Percentiles rank a stretch among this genome's conserved stretches.
Evolutionary conservation across 306 rosid genomes (phyloP).

Genomic region (Fragaria iinumae): DNA sequence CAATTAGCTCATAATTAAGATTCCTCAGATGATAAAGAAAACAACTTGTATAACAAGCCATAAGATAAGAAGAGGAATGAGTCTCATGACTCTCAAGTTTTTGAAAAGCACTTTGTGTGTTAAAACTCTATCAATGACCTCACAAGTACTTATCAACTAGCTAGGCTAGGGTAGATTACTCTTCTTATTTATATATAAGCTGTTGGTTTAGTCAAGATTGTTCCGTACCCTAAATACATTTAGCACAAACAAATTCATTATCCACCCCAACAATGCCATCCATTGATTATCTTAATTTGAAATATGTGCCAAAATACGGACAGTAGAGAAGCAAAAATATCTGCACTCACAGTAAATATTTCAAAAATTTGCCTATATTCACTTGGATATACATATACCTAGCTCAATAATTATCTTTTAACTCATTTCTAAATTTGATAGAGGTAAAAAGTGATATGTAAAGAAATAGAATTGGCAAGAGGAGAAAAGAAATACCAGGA

Average conservation of each 20-base stretch:
- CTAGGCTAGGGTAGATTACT: not conserved
- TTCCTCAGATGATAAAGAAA: not conserved
- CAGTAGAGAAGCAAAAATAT: not conserved
- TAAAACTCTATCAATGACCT: not conserved
- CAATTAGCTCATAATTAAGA: not conserved
- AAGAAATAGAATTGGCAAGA: no score
- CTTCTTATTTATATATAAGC: not conserved
- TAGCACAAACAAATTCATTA: not conserved
- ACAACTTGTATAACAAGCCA: not conserved
- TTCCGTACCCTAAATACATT: not conserved
- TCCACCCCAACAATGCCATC: not conserved
- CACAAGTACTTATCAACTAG: not conserved
- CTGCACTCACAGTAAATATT: not conserved
- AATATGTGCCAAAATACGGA: not conserved
- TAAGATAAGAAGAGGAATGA: not conserved
- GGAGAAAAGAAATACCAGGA: constrained; percentile 25
- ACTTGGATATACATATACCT: no score
- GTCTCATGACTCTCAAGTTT: not conserved
- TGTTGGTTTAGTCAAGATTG: not conserved
- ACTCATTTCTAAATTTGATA: not conserved
- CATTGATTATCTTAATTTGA: not conserved
- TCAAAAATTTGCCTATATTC: not conserved
- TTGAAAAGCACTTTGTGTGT: not conserved
- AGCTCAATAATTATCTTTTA: not conserved
- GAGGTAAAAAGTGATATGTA: not conserved